Conservation (phyloP, 2,329 filamentous ascomycete species). For the Penicillium thymicola region DNA sequence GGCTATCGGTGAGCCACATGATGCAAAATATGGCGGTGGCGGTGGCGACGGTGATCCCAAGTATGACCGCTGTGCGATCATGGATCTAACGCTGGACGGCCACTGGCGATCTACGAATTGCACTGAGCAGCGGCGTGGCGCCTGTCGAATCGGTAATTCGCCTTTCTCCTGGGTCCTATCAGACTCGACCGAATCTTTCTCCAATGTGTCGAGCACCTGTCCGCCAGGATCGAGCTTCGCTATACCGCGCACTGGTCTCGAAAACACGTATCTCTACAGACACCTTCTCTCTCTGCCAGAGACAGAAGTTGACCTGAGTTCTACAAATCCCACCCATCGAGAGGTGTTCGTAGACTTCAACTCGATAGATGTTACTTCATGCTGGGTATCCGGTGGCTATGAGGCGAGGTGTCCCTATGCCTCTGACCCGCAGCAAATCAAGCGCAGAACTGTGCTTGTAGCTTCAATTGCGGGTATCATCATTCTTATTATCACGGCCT, state of each 20-base stretch:
- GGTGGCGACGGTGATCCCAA: conserved; percentile 22
- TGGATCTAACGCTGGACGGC: conserved; percentile 49
- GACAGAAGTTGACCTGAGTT: conserved; percentile 24
- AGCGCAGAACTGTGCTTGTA: conserved; percentile 53
- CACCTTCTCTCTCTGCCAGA: conserved; percentile 34
- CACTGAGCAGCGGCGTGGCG: conserved; percentile 48
- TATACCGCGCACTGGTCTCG: conserved; percentile 59
- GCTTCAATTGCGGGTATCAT: conserved; percentile 62
- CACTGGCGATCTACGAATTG: conserved; percentile 60
- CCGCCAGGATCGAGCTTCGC: conserved; percentile 50
- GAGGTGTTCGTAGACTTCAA: conserved; percentile 62
- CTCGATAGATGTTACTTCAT: conserved; percentile 53
- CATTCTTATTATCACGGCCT: conserved; percentile 57
- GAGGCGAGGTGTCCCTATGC: conserved; percentile 60
- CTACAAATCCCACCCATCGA: conserved; percentile 24
- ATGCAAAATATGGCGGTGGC: conserved; percentile 35
- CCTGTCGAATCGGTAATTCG: conserved; percentile 53
- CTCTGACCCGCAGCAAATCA: conserved; percentile 41
- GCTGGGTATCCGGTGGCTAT: conserved; percentile 59
- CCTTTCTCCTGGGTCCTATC: conserved; percentile 60
- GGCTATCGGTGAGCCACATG: conserved; percentile 55
- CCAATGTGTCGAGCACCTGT: conserved; percentile 48
- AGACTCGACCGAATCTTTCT: conserved; percentile 41
- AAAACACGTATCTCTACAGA: conserved; percentile 59
- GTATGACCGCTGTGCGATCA: conserved; percentile 55